These are phyloP conservation scores for Amanita phalloides DNA, from an alignment of 768 basidiomycete species.

Conservation along the genomic window DNA sequence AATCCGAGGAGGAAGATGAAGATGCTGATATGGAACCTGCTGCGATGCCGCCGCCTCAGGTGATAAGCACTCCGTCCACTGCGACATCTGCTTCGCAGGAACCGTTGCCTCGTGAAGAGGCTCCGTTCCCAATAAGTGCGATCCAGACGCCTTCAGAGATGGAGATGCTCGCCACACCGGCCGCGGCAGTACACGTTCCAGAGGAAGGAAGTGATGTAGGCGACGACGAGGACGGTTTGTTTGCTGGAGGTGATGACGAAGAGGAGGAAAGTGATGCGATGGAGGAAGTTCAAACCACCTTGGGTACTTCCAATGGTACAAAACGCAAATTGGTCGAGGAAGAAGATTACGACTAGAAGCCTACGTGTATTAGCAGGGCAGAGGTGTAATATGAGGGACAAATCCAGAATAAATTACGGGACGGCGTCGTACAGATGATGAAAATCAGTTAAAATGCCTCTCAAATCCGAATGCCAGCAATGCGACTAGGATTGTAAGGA, in stretches of 20 bases:
- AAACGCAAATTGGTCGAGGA: constrained; percentile 80
- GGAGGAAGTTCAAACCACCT: constrained; percentile 61
- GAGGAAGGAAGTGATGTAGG: constrained; percentile 65
- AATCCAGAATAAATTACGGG: constrained; percentile 11
- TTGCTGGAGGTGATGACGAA: constrained; percentile 66
- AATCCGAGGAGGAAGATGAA: constrained; percentile 49
- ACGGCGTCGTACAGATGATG: constrained; percentile 4
- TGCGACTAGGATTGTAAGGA: constrained; percentile 31
- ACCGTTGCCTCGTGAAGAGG: constrained; percentile 28
- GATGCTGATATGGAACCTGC: constrained; percentile 67
- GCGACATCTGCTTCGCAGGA: constrained; percentile 24
- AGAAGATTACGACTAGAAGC: constrained; percentile 70
- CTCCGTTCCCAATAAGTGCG: constrained; percentile 49
- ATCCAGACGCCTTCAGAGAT: constrained; percentile 60
- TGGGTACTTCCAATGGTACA: constrained; percentile 35
- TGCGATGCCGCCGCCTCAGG: constrained; percentile 28
- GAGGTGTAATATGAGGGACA: constrained; percentile 9
- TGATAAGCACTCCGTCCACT: constrained; percentile 12
- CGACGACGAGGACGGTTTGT: constrained; percentile 70
- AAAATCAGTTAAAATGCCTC: constrained; percentile 10
- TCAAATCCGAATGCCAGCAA: constrained; percentile 31
- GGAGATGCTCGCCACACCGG: constrained; percentile 46
- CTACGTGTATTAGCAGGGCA: neutral
- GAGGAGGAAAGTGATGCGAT: constrained; percentile 75
- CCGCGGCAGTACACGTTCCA: constrained; percentile 20